Base-by-base conservation (phyloP, 768 basidiomycete species). In the Lepiota subincarnata region DNA sequence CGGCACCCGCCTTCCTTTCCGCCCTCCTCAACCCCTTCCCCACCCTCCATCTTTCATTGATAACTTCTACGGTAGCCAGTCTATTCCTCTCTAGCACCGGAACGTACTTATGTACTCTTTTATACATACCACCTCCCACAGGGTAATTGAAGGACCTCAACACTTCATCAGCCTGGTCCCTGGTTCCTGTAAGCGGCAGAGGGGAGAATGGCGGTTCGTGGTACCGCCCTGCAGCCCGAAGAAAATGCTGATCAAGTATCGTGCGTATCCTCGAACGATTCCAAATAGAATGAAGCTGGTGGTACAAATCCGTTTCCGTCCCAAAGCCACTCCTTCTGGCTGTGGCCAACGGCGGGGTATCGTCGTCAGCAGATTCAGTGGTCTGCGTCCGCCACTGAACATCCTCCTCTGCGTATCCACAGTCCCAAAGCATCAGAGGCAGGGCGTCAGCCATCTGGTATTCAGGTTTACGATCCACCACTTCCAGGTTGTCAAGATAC, bases 361-460 rank as follows among this genome's bases (percentile, higher is more conserved):
- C 59, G 7, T 67, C 66, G 38, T 73, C 74, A 24, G 76, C 61
- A 1, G 55, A 46, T 36, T 56, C 71, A 4, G 69, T 71, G 18
- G 80, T 80, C 22, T 37, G 18, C 2, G 78, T 82, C 48, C 82
- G 79, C 95, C 96, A 98, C 50, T 75, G 71, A 6, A 95, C 75
- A 36, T 83, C 82, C 14, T 70, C 73, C 22, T 79, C 78, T 28
- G 76, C 70, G 67, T 92, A 98, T 0, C 75, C 82, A 63, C 93
- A 95, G 20, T 91, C 86, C 89, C 93, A 96, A 12, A 98, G 81
- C 69, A 98, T 80, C 36, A 99, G 80, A 1, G 96, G 95, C 0
- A 97, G 75, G 0, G 82, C 87, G 59, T 95, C 89, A 6, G 94
- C 93, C 90, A 98, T 98, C 60, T 89, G 86, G 65, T 98, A 98